Base-by-base conservation (phyloP, 140 eudicot genomes). In the Oenanthe javanica region DNA sequence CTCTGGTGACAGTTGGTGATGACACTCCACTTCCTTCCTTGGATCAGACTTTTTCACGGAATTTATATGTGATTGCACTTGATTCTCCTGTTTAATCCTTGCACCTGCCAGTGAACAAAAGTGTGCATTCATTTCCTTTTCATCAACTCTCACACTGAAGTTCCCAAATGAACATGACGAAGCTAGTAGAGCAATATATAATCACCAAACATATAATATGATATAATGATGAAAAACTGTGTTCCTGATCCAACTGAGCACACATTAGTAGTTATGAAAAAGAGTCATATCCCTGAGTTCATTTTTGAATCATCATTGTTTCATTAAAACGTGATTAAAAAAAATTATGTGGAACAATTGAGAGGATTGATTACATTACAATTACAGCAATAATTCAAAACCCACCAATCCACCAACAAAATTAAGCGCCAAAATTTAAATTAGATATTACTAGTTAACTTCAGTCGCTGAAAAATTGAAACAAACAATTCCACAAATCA, bases 21-120 rank as follows among this genome's bases (percentile, higher is more conserved):
- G 63, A 63, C 79, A 49, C 46, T 75, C 79, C 23, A 1, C 77
- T 75, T 75, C 63, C 12, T 75, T 75, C 79, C 45, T 49, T 25
- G 63, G 2, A 47, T 75, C 79, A 25, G 25, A 5, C 63, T n/a
- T 49, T 75, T 49, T 49, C n/a, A 25, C 54, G 23, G 79, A 75
- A 75, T 49, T 45, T n/a, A 3, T 14, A 14, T 9, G 46, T 25
- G 79, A 75, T 48, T 48, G 36, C 45, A 25, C 46, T 75, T 25
- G 79, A 75, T 49, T 23, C 43, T 48, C 79, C 59, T 48, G 45
- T 48, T 49, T 75, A 16, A 2, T 75, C 19, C n/a, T 49, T 2
- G 10, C 61, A 49, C 79, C 43, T 75, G 79, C 79, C 42, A 47
- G 0, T 9, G 18, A 9, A 31, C 11, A 0, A 66, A 66, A 66